A percentile compares a stretch with the other conserved stretches of the same genome.
Evolutionary conservation across 1,139 yeast species (phyloP).

Genomic region (Candida sanyaensis): DNA sequence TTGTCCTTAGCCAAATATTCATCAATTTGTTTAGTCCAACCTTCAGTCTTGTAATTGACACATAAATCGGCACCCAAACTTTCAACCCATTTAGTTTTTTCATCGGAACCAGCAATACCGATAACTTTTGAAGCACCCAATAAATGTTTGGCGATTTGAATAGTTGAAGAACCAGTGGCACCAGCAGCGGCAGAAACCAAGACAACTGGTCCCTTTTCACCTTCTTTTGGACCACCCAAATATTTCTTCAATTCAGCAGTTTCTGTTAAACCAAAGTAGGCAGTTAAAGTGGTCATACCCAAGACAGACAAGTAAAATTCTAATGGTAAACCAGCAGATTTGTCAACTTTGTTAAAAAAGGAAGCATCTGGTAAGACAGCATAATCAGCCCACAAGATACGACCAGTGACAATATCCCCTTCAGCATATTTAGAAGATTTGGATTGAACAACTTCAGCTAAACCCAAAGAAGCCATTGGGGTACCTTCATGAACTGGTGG

Average conservation of each 20-base stretch:
- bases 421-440: conserved; percentile 33
- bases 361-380: conserved; percentile 20
- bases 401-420: conserved; percentile 45
- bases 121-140: conserved; percentile 58
- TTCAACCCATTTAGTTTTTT: conserved; percentile 56
- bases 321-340: conserved; percentile 24
- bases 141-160: conserved; percentile 60
- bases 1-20: conserved; percentile 47
- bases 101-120: conserved; percentile 66
- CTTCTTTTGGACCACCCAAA: conserved; percentile 12
- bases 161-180: conserved; percentile 65
- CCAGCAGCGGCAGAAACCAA: conserved; percentile 69
- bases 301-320: conserved; percentile 28
- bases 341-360: conserved; percentile 27
- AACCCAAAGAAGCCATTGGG: conserved; percentile 50
- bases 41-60: conserved; percentile 54
- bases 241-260: conserved; percentile 37
- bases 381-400: conserved; percentile 34
- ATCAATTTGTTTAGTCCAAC: conserved; percentile 42
- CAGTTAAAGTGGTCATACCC: conserved; percentile 65
- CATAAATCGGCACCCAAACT: conserved; percentile 56
- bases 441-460: conserved; percentile 51
- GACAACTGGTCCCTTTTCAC: conserved; percentile 39
- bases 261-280: conserved; percentile 56
- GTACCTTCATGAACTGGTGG: conserved; percentile 50